Base-by-base conservation (phyloP, 371 early-diverging fungal species). In the Zopfochytrium polystomum region DNA sequence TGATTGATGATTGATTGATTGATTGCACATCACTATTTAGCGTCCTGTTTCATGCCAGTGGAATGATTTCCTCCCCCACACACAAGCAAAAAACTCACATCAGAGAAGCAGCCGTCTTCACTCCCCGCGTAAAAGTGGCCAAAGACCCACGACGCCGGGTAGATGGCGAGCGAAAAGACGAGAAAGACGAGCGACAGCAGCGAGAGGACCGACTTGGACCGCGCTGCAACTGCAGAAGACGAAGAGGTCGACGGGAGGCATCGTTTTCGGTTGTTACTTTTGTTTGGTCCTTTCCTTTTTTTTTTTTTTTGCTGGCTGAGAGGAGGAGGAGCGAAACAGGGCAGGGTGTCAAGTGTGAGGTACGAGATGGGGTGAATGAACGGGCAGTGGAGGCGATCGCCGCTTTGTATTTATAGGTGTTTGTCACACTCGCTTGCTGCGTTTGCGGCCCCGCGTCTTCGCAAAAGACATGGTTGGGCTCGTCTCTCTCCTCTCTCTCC, bases 1-100 rank as follows among this genome's bases (percentile, higher is more conserved):
- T n/a, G n/a, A n/a, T n/a, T n/a, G n/a, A n/a, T n/a, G n/a, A n/a
- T n/a, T n/a, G n/a, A n/a, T n/a, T n/a, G n/a, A n/a, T n/a, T n/a
- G n/a, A n/a, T 44, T 43, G 55, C 11, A 43, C 42, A 55, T 43
- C 55, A 55, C 60, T n/a, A 50, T 23, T 55, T n/a, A 18, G 18
- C 11, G 27, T 55, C 11, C 15, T 3, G 47, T 44, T 46, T 55
- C n/a, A 55, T 9, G 55, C 20, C 42, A 27, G 11, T 43, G 55
- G 44, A 55, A 55, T n/a, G 1, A 43, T 11, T 38, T 11, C 11
- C 38, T 11, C 38, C 7, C 38, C 18, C 11, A 38, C 38, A 18
- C 38, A 18, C 7, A 38, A 38, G 38, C 38, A 38, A 18, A 38
- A n/a, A 18, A 38, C 11, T 38, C 18, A 18, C 38, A 38, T 7